A percentile compares a stretch with the other conserved stretches of the same genome.
Evolutionary conservation across 495 filamentous ascomycete species (phyloP).

Genomic region (Hypoxylon rickii): DNA sequence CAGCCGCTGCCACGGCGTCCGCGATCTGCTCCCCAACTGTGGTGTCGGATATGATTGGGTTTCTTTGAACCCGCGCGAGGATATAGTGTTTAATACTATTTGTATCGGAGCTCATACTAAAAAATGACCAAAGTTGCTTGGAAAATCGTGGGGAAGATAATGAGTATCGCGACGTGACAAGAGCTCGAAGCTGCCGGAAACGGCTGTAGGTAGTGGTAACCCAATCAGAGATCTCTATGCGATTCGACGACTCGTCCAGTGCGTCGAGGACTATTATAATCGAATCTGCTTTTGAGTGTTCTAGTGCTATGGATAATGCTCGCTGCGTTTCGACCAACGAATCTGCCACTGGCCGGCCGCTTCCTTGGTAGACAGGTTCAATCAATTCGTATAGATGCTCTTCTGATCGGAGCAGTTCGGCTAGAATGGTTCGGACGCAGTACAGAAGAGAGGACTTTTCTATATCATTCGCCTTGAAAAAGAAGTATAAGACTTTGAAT

Average conservation of each 20-base stretch:
- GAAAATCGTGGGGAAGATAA: neutral
- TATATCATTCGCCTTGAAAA: constrained; percentile 35
- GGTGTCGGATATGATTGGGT: constrained; percentile 20
- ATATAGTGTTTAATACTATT: constrained; percentile 19
- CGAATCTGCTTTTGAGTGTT: neutral
- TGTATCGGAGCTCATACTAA: constrained; percentile 15
- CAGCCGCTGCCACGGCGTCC: constrained; percentile 11
- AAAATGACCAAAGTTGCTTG: neutral
- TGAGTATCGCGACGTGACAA: constrained; percentile 14
- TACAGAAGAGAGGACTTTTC: constrained; percentile 29
- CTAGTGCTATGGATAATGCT: constrained; percentile 18
- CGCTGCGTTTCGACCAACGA: constrained; percentile 22
- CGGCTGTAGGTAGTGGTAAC: neutral
- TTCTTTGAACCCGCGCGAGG: constrained; percentile 5
- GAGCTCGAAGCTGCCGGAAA: constrained; percentile 3
- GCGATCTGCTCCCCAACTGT: constrained; percentile 3
- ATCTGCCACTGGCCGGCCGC: constrained; percentile 33
- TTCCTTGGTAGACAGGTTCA: constrained; percentile 30
- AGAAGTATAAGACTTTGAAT: constrained; percentile 32
- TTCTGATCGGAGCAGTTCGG: constrained; percentile 28
- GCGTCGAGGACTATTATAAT: constrained; percentile 37
- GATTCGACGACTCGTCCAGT: constrained; percentile 35
- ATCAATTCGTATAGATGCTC: constrained; percentile 28
- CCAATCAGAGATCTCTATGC: constrained; percentile 19
- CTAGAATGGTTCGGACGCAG: constrained; percentile 29